A percentile compares a stretch with the other conserved stretches of the same genome.
phyloP scores from a whole-genome alignment of 345 rosid genomes.

The Salix viminalis region DNA sequence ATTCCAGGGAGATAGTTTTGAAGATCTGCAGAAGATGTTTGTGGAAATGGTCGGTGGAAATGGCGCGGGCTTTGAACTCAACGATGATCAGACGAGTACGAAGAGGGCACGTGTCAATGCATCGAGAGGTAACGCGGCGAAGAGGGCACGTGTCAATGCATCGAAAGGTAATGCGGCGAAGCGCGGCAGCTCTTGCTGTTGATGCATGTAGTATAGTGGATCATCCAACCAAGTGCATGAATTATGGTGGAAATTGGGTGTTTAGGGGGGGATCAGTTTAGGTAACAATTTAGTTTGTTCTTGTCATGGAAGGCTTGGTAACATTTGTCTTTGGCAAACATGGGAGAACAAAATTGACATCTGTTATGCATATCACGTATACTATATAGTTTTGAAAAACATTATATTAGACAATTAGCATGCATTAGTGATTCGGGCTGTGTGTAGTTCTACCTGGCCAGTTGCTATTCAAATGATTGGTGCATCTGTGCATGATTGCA shows the following conservation, averaged over 20 bases:
- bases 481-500: too few species aligned
- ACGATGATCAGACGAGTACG: conserved; percentile 17
- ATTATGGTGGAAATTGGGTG: background rate
- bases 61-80: conserved; percentile 26
- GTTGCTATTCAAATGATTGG: too few species aligned
- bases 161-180: conserved; percentile 37
- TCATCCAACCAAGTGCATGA: background rate
- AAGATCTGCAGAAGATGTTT: conserved; percentile 88
- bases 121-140: conserved; percentile 35
- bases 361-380: background rate
- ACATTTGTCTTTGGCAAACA: background rate
- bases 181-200: conserved; percentile 32
- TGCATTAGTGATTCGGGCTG: too few species aligned
- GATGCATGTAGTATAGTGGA: conserved; percentile 12
- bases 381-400: background rate
- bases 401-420: too few species aligned
- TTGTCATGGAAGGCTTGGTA: background rate
- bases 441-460: too few species aligned
- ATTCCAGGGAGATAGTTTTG: conserved; percentile 66
- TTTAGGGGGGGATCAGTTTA: background rate
- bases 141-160: conserved; percentile 42
- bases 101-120: conserved; percentile 46
- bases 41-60: conserved; percentile 71
- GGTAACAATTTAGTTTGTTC: background rate
- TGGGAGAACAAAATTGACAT: background rate